Evolutionary conservation across 225 moss, liverwort and hornwort genomes (phyloP), one percentile per base, ranked within the genome.

Genomic region (Pseudoscleropodium purum): DNA sequence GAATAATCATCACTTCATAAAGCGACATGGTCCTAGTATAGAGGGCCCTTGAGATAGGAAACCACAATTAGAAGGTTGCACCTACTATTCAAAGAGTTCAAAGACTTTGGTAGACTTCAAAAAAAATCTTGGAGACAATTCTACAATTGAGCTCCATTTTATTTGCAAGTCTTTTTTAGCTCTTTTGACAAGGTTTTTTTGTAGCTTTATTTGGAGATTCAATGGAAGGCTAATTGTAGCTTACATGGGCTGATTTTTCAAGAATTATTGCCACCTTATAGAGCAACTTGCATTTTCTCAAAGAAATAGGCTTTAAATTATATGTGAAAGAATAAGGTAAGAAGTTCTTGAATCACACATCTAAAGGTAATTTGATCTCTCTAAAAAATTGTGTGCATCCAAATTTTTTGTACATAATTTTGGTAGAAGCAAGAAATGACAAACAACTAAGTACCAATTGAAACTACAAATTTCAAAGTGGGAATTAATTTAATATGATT

Each of bases 11-110:
- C 8, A 13, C 27, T 13, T 27, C 9, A n/a, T 2, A 13, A 8
- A 67, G n/a, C 36, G 0, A 0, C 34, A 34, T 10, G 1, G 36
- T 67, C n/a, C n/a, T n/a, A n/a, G n/a, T n/a, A n/a, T n/a, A n/a
- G 12, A 1, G 1, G 37, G 11, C 21, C 4, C 0, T 2, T 39
- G 3, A n/a, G 11, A 69, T 24, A 12, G 0, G n/a, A 0, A n/a
- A 7, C 6, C 0, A 0, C 4, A 4, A n/a, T 39, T 24, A 69
- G 4, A 24, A 69, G 7, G 7, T 24, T 0, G 4, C 39, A 24
- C 6, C 2, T 1, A 4, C 2, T 13, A 39, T 69, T 39, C 2
- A 7, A 4, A 24, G 20, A 36, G 10, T 37, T 68, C 0, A 6
- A 4, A 67, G n/a, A 37, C 21, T n/a, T 69, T 7, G 2, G 1